Evolutionary conservation across 208 protist genomes (phyloP).

Genomic region (Wallacemonas sp.): DNA sequence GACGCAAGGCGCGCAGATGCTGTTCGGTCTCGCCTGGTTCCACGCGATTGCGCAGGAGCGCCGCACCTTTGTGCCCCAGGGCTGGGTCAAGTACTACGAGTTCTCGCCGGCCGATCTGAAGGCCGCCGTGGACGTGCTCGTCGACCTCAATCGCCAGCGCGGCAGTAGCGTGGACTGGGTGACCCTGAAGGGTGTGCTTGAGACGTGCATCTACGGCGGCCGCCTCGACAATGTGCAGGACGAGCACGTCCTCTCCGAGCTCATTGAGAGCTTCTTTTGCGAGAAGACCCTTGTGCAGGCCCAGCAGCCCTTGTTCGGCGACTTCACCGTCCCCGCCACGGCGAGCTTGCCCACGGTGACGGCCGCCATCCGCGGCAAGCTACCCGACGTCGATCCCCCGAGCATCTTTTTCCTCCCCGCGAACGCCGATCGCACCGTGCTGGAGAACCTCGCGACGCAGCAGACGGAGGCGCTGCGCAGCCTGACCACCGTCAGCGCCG

Average conservation of each 20-base stretch:
- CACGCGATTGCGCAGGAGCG: constrained; percentile 97
- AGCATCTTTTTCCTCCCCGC: constrained; percentile 90
- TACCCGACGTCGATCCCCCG: constrained; percentile 78
- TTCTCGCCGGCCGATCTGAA: constrained; percentile 95
- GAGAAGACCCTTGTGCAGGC: constrained; percentile 51
- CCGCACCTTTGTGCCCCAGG: constrained; percentile 97
- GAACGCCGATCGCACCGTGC: constrained; percentile 93
- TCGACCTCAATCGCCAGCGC: constrained; percentile 31
- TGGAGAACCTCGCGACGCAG: constrained; percentile 59
- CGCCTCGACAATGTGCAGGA: constrained; percentile 94
- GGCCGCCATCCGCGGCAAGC: constrained; percentile 46
- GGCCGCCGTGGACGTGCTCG: constrained; percentile 89
- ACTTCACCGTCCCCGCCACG: constrained; percentile 50
- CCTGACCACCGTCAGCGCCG: constrained; percentile 33
- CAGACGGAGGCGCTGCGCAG: constrained; percentile 78
- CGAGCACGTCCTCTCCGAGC: constrained; percentile 79
- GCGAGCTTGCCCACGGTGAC: constrained; percentile 57
- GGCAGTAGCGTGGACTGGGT: constrained; percentile 75
- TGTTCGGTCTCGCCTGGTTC: constrained; percentile 96
- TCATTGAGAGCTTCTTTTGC: constrained; percentile 81
- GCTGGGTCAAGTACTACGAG: constrained; percentile 98
- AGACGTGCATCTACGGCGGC: constrained; percentile 96
- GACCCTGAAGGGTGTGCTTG: constrained; percentile 91
- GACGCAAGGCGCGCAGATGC: constrained; percentile 54
- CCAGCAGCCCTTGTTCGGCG: constrained; percentile 40